phyloP scores from a whole-genome alignment of 495 filamentous ascomycete species.

The Penicillium silybi region DNA sequence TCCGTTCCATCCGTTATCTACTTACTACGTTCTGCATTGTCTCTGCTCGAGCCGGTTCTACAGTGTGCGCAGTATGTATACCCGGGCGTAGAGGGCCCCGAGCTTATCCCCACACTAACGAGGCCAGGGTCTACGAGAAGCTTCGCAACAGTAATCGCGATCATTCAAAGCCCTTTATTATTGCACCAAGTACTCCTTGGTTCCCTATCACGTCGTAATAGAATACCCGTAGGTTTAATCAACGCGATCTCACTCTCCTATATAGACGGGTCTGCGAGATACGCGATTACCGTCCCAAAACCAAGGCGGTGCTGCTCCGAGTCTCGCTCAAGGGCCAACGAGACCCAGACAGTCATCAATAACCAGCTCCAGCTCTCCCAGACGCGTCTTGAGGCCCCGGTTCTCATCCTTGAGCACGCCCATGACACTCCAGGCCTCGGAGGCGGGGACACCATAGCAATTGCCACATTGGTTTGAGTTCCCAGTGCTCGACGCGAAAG shows the following conservation, averaged over 20 bases:
- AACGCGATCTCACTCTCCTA: constrained; percentile 3
- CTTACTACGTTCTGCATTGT: background rate
- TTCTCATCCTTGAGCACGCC: constrained; percentile 71
- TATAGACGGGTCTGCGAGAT: constrained; percentile 11
- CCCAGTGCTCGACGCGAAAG: constrained; percentile 26
- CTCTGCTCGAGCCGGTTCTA: background rate
- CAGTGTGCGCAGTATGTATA: constrained; percentile 2
- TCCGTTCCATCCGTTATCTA: background rate
- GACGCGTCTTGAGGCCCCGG: constrained; percentile 59
- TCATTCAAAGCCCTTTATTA: background rate
- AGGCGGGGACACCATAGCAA: constrained; percentile 58
- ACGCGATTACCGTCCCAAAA: background rate
- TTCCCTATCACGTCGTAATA: background rate
- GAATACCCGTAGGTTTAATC: background rate
- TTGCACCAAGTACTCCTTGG: background rate
- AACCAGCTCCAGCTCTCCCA: constrained; percentile 62
- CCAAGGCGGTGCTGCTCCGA: background rate
- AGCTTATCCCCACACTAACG: constrained; percentile 23
- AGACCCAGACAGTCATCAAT: constrained; percentile 70
- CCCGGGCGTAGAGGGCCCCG: constrained; percentile 10
- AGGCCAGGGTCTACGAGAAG: constrained; percentile 12
- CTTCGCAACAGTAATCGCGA: background rate
- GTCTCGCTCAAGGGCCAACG: constrained; percentile 40
- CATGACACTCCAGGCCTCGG: constrained; percentile 69
- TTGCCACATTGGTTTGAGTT: constrained; percentile 48